These are phyloP conservation scores for Claviceps sp. DNA, from an alignment of 2,329 filamentous ascomycete species.

Conservation along the genomic window DNA sequence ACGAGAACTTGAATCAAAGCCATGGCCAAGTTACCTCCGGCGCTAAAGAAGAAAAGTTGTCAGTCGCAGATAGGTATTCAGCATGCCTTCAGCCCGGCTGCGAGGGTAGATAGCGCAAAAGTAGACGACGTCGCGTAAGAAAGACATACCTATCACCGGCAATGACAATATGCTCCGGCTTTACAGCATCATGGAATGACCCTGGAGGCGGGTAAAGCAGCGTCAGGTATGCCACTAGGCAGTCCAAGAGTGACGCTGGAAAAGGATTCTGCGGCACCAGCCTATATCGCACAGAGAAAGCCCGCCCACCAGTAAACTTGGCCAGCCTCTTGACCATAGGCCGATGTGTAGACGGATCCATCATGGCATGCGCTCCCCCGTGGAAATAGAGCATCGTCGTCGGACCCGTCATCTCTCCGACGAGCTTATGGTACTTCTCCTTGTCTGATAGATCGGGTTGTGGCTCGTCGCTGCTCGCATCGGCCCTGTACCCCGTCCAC, in stretches of 20 bases:
- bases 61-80: too few species aligned
- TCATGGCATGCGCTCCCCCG: slow-evolving; percentile 60
- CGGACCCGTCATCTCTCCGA: slow-evolving; percentile 50
- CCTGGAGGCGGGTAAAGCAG: slow-evolving; percentile 58
- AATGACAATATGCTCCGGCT: slow-evolving; percentile 53
- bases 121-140: background rate
- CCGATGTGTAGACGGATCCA: slow-evolving; percentile 58
- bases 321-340: slow-evolving; percentile 45
- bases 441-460: slow-evolving; percentile 46
- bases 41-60: slow-evolving; percentile 26
- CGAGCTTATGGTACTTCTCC: slow-evolving; percentile 52
- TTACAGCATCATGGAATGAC: slow-evolving; percentile 52
- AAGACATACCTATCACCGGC: slow-evolving; percentile 49
- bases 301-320: slow-evolving; percentile 51
- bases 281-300: slow-evolving; percentile 61
- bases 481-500: slow-evolving; percentile 59
- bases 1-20: slow-evolving; percentile 56
- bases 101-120: background rate
- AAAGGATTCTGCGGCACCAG: slow-evolving; percentile 65
- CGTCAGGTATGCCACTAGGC: slow-evolving; percentile 56
- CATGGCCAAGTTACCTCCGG: slow-evolving; percentile 58
- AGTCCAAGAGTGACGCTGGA: slow-evolving; percentile 61
- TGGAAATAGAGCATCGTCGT: slow-evolving; percentile 62
- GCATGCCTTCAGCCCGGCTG: background rate
- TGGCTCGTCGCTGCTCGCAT: slow-evolving; percentile 32